phyloP scores from a whole-genome alignment of 768 basidiomycete species.

The Lepiota brunneoincarnata region DNA sequence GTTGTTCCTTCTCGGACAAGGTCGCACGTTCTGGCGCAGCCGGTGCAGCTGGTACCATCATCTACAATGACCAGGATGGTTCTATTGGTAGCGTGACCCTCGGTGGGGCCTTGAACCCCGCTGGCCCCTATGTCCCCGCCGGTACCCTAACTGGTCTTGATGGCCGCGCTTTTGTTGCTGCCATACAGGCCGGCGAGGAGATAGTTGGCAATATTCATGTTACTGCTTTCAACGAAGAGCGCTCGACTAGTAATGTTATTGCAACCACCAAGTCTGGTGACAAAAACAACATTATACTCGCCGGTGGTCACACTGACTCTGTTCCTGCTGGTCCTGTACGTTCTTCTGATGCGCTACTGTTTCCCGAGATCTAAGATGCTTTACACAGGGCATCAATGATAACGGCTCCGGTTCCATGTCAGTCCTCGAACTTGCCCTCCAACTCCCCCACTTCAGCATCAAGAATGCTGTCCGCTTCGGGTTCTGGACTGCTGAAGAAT shows the following conservation, averaged over 20 bases:
- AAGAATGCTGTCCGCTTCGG: conserved; percentile 30
- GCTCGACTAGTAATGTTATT: conserved; percentile 26
- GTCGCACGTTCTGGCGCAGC: conserved; percentile 24
- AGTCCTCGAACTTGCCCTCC: conserved; percentile 26
- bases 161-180: conserved; percentile 21
- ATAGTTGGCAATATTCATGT: conserved; percentile 24
- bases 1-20: conserved; percentile 26
- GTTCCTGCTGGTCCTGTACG: conserved; percentile 28
- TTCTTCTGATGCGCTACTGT: not conserved
- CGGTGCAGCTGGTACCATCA: conserved; percentile 24
- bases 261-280: conserved; percentile 27
- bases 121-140: conserved; percentile 25
- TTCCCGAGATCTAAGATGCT: not conserved
- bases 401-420: conserved; percentile 28
- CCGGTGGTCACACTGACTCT: conserved; percentile 28
- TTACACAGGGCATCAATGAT: conserved; percentile 26
- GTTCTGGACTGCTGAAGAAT: conserved; percentile 32
- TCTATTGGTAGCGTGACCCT: conserved; percentile 22
- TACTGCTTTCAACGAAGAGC: conserved; percentile 21
- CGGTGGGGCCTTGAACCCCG: conserved; percentile 17
- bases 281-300: conserved; percentile 25
- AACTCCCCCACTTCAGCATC: conserved; percentile 23
- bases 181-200: conserved; percentile 19
- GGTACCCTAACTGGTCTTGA: conserved; percentile 22
- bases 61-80: conserved; percentile 28